Evolutionary conservation across 1,284 basidiomycete genomes (phyloP).

Genomic region (Singerocomus inundabilis): DNA sequence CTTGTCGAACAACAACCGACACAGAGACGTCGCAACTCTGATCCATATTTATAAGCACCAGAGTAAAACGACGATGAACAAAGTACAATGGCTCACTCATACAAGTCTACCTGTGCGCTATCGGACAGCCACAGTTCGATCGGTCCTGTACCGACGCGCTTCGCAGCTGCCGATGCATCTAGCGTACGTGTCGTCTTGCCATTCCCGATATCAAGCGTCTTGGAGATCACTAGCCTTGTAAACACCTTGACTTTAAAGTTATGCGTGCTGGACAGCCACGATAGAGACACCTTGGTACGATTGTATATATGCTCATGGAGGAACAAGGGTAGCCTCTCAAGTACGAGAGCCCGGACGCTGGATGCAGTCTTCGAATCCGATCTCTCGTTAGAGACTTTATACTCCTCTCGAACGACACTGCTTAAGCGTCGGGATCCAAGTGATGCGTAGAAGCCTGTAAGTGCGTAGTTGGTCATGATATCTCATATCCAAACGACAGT

Average conservation of each 20-base stretch:
- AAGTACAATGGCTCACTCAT: constrained; percentile 65
- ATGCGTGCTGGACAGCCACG: constrained; percentile 68
- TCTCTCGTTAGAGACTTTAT: constrained; percentile 58
- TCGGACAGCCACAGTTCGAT: constrained; percentile 78
- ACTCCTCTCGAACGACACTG: constrained; percentile 73
- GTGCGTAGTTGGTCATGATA: neutral
- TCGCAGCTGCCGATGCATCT: constrained; percentile 77
- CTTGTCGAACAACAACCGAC: constrained; percentile 70
- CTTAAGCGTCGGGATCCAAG: constrained; percentile 74
- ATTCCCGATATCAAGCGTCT: constrained; percentile 54
- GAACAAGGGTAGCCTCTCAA: constrained; percentile 92
- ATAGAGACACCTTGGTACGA: constrained; percentile 64
- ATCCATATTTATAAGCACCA: neutral
- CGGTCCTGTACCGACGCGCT: constrained; percentile 53
- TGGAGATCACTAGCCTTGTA: constrained; percentile 59
- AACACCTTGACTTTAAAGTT: constrained; percentile 75
- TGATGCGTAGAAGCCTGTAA: constrained; percentile 59
- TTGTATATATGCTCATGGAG: constrained; percentile 84
- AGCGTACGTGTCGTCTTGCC: constrained; percentile 51
- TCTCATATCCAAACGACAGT: neutral
- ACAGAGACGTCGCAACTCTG: constrained; percentile 80
- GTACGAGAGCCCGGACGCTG: constrained; percentile 60
- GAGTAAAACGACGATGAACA: neutral
- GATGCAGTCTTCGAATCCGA: constrained; percentile 45
- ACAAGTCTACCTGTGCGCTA: constrained; percentile 82